Conservation (phyloP, 306 rosid species). For the Quercus glauca region DNA sequence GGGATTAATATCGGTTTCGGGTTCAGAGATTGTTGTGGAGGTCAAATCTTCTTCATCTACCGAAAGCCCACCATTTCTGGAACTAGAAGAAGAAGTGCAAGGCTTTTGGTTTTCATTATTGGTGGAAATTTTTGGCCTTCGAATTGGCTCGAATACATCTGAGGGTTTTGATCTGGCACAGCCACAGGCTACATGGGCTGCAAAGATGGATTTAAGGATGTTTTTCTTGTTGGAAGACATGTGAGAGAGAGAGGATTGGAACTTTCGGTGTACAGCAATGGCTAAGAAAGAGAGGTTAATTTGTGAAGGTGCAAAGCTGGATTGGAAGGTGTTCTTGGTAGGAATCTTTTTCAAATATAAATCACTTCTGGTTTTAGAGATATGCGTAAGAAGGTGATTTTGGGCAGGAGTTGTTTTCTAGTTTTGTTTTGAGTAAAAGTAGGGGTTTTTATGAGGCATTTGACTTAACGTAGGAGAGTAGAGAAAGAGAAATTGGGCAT, state of each 20-base stretch:
- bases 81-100: constrained; percentile 38
- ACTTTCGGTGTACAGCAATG: background rate
- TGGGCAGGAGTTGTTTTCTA: constrained; percentile 19
- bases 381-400: constrained; percentile 8
- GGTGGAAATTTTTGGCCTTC: constrained; percentile 20
- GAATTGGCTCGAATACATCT: constrained; percentile 42
- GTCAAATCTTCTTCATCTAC: constrained; percentile 28
- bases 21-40: constrained; percentile 34
- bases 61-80: constrained; percentile 17
- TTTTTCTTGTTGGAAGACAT: constrained; percentile 49
- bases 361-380: constrained; percentile 15
- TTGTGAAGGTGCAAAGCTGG: background rate
- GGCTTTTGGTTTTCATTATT: constrained; percentile 16
- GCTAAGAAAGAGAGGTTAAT: background rate
- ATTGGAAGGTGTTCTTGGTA: constrained; percentile 19
- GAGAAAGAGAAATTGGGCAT: constrained; percentile 19
- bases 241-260: background rate
- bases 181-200: constrained; percentile 42
- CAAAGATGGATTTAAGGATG: constrained; percentile 33
- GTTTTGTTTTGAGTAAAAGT: constrained; percentile 24
- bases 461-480: background rate
- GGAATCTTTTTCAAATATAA: constrained; percentile 27
- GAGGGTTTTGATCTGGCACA: constrained; percentile 34
- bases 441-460: background rate
- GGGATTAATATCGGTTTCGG: constrained; percentile 1